phyloP scores from a whole-genome alignment of 345 rosid species.

The Melaleuca alternifolia region DNA sequence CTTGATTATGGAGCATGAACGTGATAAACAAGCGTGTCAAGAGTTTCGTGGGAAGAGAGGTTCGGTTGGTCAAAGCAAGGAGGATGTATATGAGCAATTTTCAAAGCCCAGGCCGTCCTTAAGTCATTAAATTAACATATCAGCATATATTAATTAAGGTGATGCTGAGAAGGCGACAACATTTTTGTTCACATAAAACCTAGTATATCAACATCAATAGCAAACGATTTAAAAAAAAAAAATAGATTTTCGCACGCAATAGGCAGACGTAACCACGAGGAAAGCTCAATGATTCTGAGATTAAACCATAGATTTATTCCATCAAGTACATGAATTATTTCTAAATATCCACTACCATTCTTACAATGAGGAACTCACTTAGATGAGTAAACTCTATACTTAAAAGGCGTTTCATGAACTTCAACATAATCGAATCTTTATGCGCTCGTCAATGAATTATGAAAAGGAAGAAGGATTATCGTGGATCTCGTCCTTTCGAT shows the following conservation, averaged over 20 bases:
- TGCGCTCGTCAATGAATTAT: background rate
- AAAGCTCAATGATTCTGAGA: background rate
- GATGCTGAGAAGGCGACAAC: background rate
- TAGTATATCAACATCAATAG: background rate
- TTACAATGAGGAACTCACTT: background rate
- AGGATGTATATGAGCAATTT: background rate
- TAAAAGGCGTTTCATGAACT: background rate
- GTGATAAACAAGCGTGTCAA: background rate
- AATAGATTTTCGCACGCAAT: fast-evolving
- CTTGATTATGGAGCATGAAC: background rate
- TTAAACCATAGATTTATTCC: background rate
- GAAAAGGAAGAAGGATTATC: background rate
- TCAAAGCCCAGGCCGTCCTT: background rate
- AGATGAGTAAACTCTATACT: background rate
- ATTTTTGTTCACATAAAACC: background rate
- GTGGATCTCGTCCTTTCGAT: background rate
- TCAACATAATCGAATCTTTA: background rate
- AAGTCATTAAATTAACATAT: background rate
- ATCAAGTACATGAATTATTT: background rate
- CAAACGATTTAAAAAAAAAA: too few species aligned
- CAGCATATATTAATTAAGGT: background rate
- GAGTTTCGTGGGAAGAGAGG: background rate
- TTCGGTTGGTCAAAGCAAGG: background rate
- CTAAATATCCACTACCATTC: background rate
- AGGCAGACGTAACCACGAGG: background rate